A percentile compares a stretch with the other conserved stretches of the same genome.
Conservation (phyloP, 2,329 filamentous ascomycete species). For the Ascocoryne sarcoides region DNA sequence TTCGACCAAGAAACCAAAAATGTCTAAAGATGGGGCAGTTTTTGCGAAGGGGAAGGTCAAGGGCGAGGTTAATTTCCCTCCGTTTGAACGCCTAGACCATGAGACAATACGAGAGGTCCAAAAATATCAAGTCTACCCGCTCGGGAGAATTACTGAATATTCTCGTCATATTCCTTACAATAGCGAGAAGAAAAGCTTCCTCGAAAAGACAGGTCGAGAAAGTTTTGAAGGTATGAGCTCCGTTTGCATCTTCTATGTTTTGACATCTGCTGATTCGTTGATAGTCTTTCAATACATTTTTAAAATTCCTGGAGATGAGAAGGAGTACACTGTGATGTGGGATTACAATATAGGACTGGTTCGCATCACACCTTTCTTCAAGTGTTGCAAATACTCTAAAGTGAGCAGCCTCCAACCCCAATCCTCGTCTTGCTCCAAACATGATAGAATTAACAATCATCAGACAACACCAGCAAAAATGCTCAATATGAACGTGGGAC, state of each 20-base stretch:
- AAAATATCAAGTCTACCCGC: conserved; percentile 57
- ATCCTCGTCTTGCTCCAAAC: background rate
- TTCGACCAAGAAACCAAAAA: conserved; percentile 43
- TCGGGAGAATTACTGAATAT: conserved; percentile 51
- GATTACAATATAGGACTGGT: conserved; percentile 94
- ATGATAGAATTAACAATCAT: conserved; percentile 14
- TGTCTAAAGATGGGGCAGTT: conserved; percentile 55
- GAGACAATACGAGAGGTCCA: conserved; percentile 48
- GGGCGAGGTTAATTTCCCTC: conserved; percentile 63
- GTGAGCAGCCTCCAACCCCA: conserved; percentile 37
- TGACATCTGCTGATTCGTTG: conserved; percentile 15
- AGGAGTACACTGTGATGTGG: conserved; percentile 78
- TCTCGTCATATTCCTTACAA: conserved; percentile 83
- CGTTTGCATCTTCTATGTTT: conserved; percentile 5
- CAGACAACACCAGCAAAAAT: conserved; percentile 87
- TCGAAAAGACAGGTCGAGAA: conserved; percentile 76
- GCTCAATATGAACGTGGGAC: conserved; percentile 65
- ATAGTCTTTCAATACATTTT: conserved; percentile 81
- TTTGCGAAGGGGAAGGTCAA: conserved; percentile 53
- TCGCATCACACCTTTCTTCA: conserved; percentile 91
- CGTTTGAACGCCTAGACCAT: conserved; percentile 59
- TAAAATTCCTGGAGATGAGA: conserved; percentile 56
- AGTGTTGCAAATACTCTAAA: conserved; percentile 80
- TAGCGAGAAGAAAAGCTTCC: conserved; percentile 86
- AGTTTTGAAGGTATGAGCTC: conserved; percentile 68